A percentile compares a stretch with the other conserved stretches of the same genome.
These are phyloP conservation scores for Fusarium secorum DNA, from an alignment of 2,329 filamentous ascomycete genomes.

Conservation along the genomic window DNA sequence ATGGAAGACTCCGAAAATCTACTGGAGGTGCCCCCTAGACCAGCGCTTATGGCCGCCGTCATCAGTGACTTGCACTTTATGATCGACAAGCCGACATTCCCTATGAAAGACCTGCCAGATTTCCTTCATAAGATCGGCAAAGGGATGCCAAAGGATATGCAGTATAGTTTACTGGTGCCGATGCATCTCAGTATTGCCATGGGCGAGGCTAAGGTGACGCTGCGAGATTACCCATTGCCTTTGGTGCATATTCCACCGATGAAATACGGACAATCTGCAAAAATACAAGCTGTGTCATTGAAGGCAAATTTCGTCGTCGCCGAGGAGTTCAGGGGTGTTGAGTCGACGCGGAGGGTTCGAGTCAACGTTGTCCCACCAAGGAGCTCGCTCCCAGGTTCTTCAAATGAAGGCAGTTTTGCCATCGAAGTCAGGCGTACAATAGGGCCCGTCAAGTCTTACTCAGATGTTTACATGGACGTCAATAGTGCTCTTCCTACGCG, in stretches of 20 bases:
- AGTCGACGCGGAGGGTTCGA: constrained; percentile 80
- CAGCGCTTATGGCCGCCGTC: constrained; percentile 80
- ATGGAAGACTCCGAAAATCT: constrained; percentile 84
- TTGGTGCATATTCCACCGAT: constrained; percentile 88
- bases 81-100: constrained; percentile 93
- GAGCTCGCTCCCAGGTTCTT: constrained; percentile 61
- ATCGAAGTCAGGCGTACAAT: constrained; percentile 91
- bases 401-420: constrained; percentile 72
- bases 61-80: constrained; percentile 86
- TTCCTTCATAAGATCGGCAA: constrained; percentile 94
- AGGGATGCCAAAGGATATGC: constrained; percentile 90
- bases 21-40: constrained; percentile 83
- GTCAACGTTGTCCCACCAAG: constrained; percentile 83
- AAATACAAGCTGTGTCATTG: constrained; percentile 82
- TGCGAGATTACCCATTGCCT: constrained; percentile 94
- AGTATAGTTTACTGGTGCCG: constrained; percentile 88
- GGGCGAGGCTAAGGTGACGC: constrained; percentile 84
- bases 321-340: constrained; percentile 84
- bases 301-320: constrained; percentile 94
- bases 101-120: constrained; percentile 78
- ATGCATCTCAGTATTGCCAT: constrained; percentile 90
- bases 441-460: constrained; percentile 95
- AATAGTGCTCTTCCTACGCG: constrained; percentile 91
- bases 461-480: constrained; percentile 89
- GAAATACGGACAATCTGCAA: constrained; percentile 78